Conservation (phyloP, 2,329 filamentous ascomycete genomes). For the Alternaria rosae region DNA sequence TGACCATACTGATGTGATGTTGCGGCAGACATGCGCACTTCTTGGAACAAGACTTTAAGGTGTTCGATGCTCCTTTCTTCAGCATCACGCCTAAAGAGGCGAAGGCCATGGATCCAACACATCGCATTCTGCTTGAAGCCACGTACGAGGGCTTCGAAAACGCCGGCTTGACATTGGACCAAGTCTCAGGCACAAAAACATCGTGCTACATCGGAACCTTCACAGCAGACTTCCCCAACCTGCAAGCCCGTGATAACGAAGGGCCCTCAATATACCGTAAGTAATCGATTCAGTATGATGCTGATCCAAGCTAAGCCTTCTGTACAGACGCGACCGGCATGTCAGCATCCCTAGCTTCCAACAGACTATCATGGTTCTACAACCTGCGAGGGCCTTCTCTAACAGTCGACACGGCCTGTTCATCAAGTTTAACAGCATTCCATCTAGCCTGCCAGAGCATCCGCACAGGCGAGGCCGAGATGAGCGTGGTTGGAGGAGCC, state of each 20-base stretch:
- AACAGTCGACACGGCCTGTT: constrained; percentile 34
- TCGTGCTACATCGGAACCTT: constrained; percentile 27
- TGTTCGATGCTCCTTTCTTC: constrained; percentile 48
- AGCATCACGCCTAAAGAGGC: constrained; percentile 27
- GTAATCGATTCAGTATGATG: neutral
- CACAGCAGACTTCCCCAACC: constrained; percentile 19
- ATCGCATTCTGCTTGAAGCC: constrained; percentile 36
- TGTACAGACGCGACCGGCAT: constrained; percentile 8
- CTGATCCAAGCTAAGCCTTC: neutral
- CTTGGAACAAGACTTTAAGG: constrained; percentile 35
- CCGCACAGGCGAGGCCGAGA: constrained; percentile 28
- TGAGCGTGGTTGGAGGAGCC: constrained; percentile 49
- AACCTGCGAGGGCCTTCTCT: constrained; percentile 26
- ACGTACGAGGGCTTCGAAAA: constrained; percentile 50
- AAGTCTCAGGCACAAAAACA: constrained; percentile 26
- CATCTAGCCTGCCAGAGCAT: constrained; percentile 32
- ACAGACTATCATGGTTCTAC: constrained; percentile 16
- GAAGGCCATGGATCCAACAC: constrained; percentile 34
- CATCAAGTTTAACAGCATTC: constrained; percentile 21
- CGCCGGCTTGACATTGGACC: constrained; percentile 23
- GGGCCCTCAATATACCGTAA: constrained; percentile 11
- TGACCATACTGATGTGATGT: neutral
- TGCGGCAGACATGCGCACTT: constrained; percentile 14
- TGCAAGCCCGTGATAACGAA: constrained; percentile 10
- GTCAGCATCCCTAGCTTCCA: constrained; percentile 19